Conservation (phyloP, 2,329 filamentous ascomycete species). For the Exophiala viscosa region DNA sequence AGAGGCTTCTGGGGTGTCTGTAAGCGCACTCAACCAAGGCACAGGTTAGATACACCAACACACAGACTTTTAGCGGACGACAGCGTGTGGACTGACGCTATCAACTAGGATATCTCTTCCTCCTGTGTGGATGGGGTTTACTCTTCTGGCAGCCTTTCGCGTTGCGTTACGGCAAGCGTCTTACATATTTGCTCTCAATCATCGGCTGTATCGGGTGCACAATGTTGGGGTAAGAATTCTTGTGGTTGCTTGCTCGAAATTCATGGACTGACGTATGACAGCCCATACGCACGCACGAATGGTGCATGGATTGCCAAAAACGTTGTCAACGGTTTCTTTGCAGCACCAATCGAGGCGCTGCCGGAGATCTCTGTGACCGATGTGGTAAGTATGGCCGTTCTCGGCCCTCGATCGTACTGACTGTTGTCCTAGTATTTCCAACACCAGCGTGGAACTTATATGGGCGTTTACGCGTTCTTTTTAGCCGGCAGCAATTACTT, state of each 20-base stretch:
- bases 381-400: slow-evolving; percentile 32
- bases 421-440: slow-evolving; percentile 32
- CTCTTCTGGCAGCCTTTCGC: slow-evolving; percentile 48
- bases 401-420: neutral
- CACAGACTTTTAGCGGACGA: neutral
- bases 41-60: slow-evolving; percentile 27
- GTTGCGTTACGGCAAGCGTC: slow-evolving; percentile 40
- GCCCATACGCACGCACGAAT: slow-evolving; percentile 41
- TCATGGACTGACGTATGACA: slow-evolving; percentile 28
- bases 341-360: slow-evolving; percentile 48
- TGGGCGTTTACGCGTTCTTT: slow-evolving; percentile 25
- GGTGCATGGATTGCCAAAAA: slow-evolving; percentile 49
- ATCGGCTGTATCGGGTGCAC: slow-evolving; percentile 22
- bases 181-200: slow-evolving; percentile 29
- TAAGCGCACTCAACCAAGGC: slow-evolving; percentile 46
- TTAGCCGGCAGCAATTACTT: slow-evolving; percentile 25
- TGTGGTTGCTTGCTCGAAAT: neutral
- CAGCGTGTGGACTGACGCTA: slow-evolving; percentile 9
- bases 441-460: slow-evolving; percentile 25
- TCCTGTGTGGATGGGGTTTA: slow-evolving; percentile 33
- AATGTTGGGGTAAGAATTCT: slow-evolving; percentile 8
- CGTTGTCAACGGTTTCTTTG: slow-evolving; percentile 47
- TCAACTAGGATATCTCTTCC: slow-evolving; percentile 41
- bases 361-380: slow-evolving; percentile 47
- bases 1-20: slow-evolving; percentile 40